Percentiles rank a stretch among this genome's conserved stretches.
phyloP scores from a whole-genome alignment of 1,139 yeast genomes.

The Debaryomycetaceae sp. region DNA sequence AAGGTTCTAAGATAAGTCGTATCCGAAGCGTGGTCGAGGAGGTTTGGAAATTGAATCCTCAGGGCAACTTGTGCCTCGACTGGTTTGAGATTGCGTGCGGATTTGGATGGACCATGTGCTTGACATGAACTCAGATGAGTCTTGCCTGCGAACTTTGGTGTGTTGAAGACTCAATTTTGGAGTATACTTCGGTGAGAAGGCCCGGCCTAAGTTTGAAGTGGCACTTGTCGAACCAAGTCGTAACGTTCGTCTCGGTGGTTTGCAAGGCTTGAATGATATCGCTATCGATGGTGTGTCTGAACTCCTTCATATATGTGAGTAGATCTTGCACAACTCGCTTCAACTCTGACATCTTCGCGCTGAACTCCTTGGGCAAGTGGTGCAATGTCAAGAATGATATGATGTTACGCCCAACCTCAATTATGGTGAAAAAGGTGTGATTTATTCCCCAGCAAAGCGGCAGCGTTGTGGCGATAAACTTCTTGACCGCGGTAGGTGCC shows the following conservation, averaged over 20 bases:
- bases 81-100: conserved; percentile 11
- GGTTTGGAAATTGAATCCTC: conserved; percentile 17
- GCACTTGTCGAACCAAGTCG: conserved; percentile 11
- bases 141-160: conserved; percentile 1
- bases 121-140: conserved; percentile 2
- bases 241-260: conserved; percentile 13
- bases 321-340: conserved; percentile 2
- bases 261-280: conserved; percentile 7
- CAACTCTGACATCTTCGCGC: conserved; percentile 6
- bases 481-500: conserved; percentile 22
- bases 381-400: conserved; percentile 8
- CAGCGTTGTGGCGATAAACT: conserved; percentile 12
- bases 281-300: conserved; percentile 9
- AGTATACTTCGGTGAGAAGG: conserved; percentile 10
- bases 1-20: conserved; percentile 11
- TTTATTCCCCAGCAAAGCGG: conserved; percentile 19
- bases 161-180: conserved; percentile 8
- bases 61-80: conserved; percentile 18
- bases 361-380: conserved; percentile 6
- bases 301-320: conserved; percentile 6
- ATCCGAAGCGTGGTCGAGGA: conserved; percentile 16
- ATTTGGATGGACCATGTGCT: conserved; percentile 9
- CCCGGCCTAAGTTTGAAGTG: conserved; percentile 11
- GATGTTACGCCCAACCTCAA: conserved; percentile 25
- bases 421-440: conserved; percentile 18